phyloP scores from a whole-genome alignment of 169 alveolate genomes.

The Plasmodium falciparum region DNA sequence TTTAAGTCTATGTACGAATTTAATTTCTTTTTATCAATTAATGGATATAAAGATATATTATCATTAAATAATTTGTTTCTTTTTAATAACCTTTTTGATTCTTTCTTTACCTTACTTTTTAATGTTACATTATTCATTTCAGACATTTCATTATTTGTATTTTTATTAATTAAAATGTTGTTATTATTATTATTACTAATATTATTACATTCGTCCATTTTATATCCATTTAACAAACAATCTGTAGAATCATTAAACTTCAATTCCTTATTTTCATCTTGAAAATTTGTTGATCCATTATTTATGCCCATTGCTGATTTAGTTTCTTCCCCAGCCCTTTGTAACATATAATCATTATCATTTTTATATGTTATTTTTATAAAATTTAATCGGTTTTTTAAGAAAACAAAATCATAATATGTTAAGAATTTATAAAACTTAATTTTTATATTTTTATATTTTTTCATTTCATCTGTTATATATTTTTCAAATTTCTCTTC shows the following conservation, averaged over 20 bases:
- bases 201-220: slow-evolving; percentile 1
- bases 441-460: slow-evolving; percentile 62
- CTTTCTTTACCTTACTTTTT: neutral
- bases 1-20: slow-evolving; percentile 28
- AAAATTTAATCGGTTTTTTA: slow-evolving; percentile 57
- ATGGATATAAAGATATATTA: slow-evolving; percentile 19
- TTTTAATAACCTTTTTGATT: slow-evolving; percentile 5
- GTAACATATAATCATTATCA: neutral
- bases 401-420: slow-evolving; percentile 55
- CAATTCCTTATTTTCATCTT: neutral
- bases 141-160: neutral
- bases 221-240: no score
- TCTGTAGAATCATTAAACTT: no score
- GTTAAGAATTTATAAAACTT: slow-evolving; percentile 28
- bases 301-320: neutral
- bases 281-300: neutral
- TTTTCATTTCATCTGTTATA: slow-evolving; percentile 43
- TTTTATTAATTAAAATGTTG: neutral
- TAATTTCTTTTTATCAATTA: slow-evolving; percentile 34
- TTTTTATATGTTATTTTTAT: slow-evolving; percentile 25
- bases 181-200: neutral
- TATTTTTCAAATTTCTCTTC: slow-evolving; percentile 19
- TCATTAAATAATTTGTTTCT: slow-evolving; percentile 1
- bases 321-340: neutral
- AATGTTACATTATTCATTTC: neutral